phyloP scores from a whole-genome alignment of 495 filamentous ascomycete genomes.

The Penicillium canescens region DNA sequence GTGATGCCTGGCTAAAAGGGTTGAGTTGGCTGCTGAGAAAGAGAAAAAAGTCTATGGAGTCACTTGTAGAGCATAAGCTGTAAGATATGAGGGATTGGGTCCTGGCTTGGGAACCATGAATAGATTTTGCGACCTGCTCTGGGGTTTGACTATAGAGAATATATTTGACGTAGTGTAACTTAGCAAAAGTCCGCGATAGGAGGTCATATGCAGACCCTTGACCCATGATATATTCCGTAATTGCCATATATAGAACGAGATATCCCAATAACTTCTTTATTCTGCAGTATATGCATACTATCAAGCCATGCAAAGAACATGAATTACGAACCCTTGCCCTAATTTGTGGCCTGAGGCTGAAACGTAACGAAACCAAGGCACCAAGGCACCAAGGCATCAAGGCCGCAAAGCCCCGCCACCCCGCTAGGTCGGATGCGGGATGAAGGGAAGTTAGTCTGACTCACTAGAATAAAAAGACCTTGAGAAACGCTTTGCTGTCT shows the following conservation, averaged over 20 bases:
- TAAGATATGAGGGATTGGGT: slow-evolving; percentile 3
- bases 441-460: slow-evolving; percentile 7
- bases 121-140: no score
- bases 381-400: slow-evolving; percentile 2
- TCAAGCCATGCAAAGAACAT: no score
- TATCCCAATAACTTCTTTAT: no score
- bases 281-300: no score
- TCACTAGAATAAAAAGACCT: slow-evolving; percentile 14
- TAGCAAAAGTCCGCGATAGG: no score
- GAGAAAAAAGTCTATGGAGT: slow-evolving; percentile 8
- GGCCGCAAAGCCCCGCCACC: slow-evolving; percentile 10
- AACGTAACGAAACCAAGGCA: slow-evolving; percentile 3
- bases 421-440: slow-evolving; percentile 10
- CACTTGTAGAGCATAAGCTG: slow-evolving; percentile 5
- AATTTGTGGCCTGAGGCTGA: background rate
- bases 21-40: slow-evolving; percentile 3
- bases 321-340: slow-evolving; percentile 4
- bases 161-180: no score
- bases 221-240: no score
- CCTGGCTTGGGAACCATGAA: slow-evolving; percentile 15
- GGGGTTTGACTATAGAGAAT: no score
- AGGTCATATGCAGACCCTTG: no score
- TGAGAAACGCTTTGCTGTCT: no score
- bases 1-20: slow-evolving; percentile 7
- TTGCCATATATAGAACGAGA: no score